Conservation (phyloP, 2,329 filamentous ascomycete genomes). For the Phialemonium atrogriseum region DNA sequence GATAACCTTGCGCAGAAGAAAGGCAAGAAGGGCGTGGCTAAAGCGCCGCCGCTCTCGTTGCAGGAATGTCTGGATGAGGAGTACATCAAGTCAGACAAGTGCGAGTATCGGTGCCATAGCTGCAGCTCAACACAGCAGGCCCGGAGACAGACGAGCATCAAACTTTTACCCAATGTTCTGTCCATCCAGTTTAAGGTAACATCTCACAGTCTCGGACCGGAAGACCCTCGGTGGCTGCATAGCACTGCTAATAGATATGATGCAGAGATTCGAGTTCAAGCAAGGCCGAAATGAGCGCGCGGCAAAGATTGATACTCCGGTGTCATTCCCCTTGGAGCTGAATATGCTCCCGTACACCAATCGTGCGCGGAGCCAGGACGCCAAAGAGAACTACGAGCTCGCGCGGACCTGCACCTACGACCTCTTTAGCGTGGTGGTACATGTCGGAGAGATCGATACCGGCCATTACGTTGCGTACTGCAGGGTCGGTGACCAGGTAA, state of each 20-base stretch:
- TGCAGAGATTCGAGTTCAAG: conserved; percentile 64
- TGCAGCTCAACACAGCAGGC: conserved; percentile 74
- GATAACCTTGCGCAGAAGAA: conserved; percentile 63
- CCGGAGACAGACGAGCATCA: conserved; percentile 75
- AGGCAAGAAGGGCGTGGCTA: conserved; percentile 43
- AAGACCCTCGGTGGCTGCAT: not conserved
- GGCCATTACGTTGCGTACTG: conserved; percentile 92
- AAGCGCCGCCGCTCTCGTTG: conserved; percentile 44
- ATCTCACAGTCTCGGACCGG: conserved; percentile 1
- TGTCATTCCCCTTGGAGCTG: conserved; percentile 77
- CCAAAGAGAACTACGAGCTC: conserved; percentile 44
- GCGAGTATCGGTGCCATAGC: conserved; percentile 78
- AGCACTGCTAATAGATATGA: not conserved
- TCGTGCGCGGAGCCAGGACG: conserved; percentile 43
- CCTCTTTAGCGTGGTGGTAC: conserved; percentile 81
- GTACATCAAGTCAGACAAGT: conserved; percentile 80
- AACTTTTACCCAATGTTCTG: conserved; percentile 77
- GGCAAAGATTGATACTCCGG: conserved; percentile 79
- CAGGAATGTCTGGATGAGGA: conserved; percentile 74
- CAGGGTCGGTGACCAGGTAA: conserved; percentile 63
- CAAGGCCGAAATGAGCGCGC: conserved; percentile 60
- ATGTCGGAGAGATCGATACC: conserved; percentile 86
- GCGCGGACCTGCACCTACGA: conserved; percentile 71
- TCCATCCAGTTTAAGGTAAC: conserved; percentile 86
- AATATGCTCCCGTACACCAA: conserved; percentile 90